Percentiles rank a stretch among this genome's conserved stretches.
Conservation (phyloP, 768 basidiomycete genomes). For the Russula virescens region DNA sequence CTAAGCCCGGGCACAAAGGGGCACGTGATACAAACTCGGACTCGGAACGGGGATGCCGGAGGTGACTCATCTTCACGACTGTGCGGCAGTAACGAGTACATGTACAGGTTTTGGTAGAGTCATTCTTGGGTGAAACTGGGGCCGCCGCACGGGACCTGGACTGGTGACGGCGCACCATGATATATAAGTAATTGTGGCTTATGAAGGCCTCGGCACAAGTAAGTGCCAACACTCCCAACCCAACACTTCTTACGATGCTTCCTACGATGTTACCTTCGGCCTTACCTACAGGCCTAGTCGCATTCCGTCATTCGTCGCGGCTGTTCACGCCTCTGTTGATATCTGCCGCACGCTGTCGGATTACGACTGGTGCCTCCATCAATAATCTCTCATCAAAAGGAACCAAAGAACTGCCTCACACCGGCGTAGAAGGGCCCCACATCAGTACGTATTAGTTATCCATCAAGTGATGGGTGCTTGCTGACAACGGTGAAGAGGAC, state of each 20-base stretch:
- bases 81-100: no score
- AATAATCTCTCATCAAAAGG: constrained; percentile 3
- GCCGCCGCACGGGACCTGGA: no score
- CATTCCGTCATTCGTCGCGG: neutral
- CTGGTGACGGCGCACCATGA: no score
- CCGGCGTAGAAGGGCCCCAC: constrained; percentile 12
- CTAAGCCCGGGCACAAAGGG: no score
- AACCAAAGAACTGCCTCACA: neutral
- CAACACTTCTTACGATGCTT: neutral
- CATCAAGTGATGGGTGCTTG: no score
- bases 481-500: constrained; percentile 6
- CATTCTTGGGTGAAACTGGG: no score
- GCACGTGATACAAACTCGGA: neutral
- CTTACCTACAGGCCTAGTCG: neutral
- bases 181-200: no score
- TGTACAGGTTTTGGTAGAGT: no score
- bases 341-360: neutral
- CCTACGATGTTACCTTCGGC: neutral
- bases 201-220: no score
- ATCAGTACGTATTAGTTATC: neutral
- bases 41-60: no score
- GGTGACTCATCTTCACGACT: no score
- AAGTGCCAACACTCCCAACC: no score
- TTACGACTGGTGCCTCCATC: neutral
- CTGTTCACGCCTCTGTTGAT: neutral